Conservation (phyloP, 2,329 filamentous ascomycete species). For the Nannizziopsis barbatae region DNA sequence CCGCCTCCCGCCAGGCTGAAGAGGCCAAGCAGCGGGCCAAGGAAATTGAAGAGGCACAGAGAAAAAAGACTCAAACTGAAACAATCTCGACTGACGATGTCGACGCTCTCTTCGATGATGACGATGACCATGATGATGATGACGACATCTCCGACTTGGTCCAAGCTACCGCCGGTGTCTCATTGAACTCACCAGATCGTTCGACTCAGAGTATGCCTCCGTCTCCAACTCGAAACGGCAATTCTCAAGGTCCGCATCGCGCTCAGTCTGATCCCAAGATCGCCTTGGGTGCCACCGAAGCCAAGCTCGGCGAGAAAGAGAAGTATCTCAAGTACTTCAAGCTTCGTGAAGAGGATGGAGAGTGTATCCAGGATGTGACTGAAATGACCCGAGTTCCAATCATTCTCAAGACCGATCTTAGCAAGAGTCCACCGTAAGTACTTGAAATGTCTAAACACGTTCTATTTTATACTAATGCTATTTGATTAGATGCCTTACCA, state of each 20-base stretch:
- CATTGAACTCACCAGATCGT: constrained; percentile 61
- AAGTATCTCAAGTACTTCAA: constrained; percentile 88
- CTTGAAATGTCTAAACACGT: neutral
- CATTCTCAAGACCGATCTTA: constrained; percentile 94
- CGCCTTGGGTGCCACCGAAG: constrained; percentile 53
- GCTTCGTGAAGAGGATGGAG: constrained; percentile 79
- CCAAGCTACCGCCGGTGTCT: constrained; percentile 86
- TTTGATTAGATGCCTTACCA: constrained; percentile 37
- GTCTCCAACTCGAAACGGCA: constrained; percentile 68
- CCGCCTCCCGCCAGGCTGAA: constrained; percentile 68
- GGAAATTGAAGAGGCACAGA: constrained; percentile 80
- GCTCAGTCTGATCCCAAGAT: constrained; percentile 93
- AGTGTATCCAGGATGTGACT: constrained; percentile 95
- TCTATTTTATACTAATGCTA: constrained; percentile 18
- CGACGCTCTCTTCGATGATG: constrained; percentile 90
- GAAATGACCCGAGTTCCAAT: constrained; percentile 98
- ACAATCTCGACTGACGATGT: constrained; percentile 89
- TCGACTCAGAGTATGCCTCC: constrained; percentile 92
- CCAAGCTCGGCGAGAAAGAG: constrained; percentile 81
- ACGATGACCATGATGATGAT: constrained; percentile 72
- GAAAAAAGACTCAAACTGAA: constrained; percentile 87
- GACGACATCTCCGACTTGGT: constrained; percentile 78
- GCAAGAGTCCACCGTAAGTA: constrained; percentile 98
- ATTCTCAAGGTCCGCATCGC: constrained; percentile 61
- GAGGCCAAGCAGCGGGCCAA: constrained; percentile 69